Evolutionary conservation across 176 grass and related monocot genomes (phyloP).

Genomic region (Puya raimondii): DNA sequence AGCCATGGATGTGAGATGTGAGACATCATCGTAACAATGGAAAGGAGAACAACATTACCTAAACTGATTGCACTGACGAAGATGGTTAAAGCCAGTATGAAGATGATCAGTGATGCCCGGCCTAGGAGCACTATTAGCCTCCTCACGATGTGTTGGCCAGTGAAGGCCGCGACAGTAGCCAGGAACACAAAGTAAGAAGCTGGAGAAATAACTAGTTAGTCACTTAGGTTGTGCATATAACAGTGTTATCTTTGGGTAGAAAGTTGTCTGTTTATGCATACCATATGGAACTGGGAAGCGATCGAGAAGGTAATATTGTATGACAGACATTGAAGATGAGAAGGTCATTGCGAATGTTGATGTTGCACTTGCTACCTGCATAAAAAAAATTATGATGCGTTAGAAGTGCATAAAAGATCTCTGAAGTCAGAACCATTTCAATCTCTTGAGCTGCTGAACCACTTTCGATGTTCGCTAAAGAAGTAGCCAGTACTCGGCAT

Average conservation of each 20-base stretch:
- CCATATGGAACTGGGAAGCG: conserved; percentile 22
- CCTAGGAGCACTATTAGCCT: conserved; percentile 14
- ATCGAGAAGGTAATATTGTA: conserved; percentile 23
- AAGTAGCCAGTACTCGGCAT: too few species aligned
- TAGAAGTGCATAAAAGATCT: background rate
- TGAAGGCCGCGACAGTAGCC: conserved; percentile 16
- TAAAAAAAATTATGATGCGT: background rate
- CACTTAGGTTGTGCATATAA: background rate
- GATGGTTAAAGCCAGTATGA: conserved; percentile 24
- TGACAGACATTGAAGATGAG: conserved; percentile 20
- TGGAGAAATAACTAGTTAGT: conserved; percentile 4
- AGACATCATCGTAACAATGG: background rate
- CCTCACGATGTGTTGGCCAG: conserved; percentile 13
- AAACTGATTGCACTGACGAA: conserved; percentile 20
- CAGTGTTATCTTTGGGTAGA: background rate
- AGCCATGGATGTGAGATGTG: background rate
- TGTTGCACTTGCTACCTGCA: conserved; percentile 22
- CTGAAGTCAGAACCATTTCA: background rate
- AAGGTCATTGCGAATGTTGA: conserved; percentile 21
- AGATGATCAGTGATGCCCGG: conserved; percentile 22
- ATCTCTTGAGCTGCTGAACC: background rate
- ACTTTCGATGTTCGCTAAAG: too few species aligned
- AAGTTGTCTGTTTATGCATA: background rate
- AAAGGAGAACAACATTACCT: conserved; percentile 10
- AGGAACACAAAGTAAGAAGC: conserved; percentile 15